Conservation (phyloP, 495 filamentous ascomycete species). For the Lindgomyces ingoldianus region DNA sequence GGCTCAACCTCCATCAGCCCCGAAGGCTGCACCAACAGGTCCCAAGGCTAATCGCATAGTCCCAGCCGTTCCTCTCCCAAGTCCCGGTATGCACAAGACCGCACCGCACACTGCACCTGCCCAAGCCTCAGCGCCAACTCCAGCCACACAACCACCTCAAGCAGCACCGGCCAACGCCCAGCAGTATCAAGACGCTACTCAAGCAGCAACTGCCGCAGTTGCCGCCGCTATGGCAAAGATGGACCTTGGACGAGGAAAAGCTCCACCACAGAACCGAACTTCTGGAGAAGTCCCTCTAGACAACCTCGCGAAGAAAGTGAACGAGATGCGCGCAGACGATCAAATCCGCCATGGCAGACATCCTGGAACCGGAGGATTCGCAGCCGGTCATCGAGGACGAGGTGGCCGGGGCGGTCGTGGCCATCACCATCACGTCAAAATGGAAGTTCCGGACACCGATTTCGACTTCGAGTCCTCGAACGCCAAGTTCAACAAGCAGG, state of each 20-base stretch:
- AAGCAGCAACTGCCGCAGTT: slow-evolving; percentile 81
- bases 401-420: slow-evolving; percentile 55
- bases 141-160: slow-evolving; percentile 39
- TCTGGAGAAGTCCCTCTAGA: slow-evolving; percentile 59
- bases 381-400: slow-evolving; percentile 52
- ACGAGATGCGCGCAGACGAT: slow-evolving; percentile 77
- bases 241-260: slow-evolving; percentile 51
- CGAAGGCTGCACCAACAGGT: slow-evolving; percentile 57
- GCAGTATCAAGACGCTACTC: slow-evolving; percentile 68
- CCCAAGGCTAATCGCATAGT: slow-evolving; percentile 72
- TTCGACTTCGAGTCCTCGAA: slow-evolving; percentile 94
- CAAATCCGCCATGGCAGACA: slow-evolving; percentile 38
- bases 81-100: slow-evolving; percentile 24
- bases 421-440: slow-evolving; percentile 56
- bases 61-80: slow-evolving; percentile 56
- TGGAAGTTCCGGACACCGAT: slow-evolving; percentile 85
- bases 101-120: slow-evolving; percentile 21
- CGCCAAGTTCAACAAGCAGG: slow-evolving; percentile 97
- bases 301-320: slow-evolving; percentile 78
- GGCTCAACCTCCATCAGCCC: slow-evolving; percentile 42
- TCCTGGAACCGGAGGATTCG: slow-evolving; percentile 39
- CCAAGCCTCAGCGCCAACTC: slow-evolving; percentile 27
- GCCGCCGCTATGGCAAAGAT: slow-evolving; percentile 88
- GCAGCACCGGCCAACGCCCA: slow-evolving; percentile 43
- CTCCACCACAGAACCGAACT: not conserved